Evolutionary conservation across 164 flowering plant genomes (phyloP), one percentile per base, ranked within the genome.

Genomic region (Stephania japonica): DNA sequence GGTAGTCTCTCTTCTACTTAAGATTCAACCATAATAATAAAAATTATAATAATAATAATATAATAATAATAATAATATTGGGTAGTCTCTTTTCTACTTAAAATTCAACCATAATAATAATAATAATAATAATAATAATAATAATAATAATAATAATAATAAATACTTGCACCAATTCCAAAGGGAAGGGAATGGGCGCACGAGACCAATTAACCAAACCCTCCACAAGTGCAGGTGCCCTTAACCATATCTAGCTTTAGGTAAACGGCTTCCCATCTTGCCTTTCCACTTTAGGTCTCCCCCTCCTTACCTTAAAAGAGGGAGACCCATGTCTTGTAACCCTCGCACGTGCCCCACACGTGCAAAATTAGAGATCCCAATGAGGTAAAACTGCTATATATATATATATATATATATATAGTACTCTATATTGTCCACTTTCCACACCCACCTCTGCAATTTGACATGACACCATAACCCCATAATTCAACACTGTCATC

Each of bases 381-480:
- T 38, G 70, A 61, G 25, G 16, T 12, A 32, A 32, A 32, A 32
- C 38, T 32, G 1, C 38, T 4, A 32, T 32, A 32, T 32, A 27
- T 27, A 27, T 3, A 1, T 4, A 32, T 32, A 32, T 32, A 27
- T 27, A 27, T 3, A 1, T 27, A 27, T 23, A 63, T 27, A 63
- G 32, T 27, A 63, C 25, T 63, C 38, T 32, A 32, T 2, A 32
- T 0, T 32, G 18, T 18, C 27, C 41, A 10, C 24, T 49, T 70
- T 8, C 64, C 42, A 56, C 6, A 47, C 42, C 19, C 1, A 56
- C 73, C 66, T 0, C 38, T 71, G 42, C 21, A 10, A 23, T 11
- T 56, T 49, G 72, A 49, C 38, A 41, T 70, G 72, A 70, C 72
- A 26, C 62, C 63, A 13, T 50, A 44, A 69, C 71, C 71, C 24